Percentiles rank a stretch among this genome's conserved stretches.
Conservation (phyloP, 1,139 yeast species). For the Meyerozyma guilliermondii region DNA sequence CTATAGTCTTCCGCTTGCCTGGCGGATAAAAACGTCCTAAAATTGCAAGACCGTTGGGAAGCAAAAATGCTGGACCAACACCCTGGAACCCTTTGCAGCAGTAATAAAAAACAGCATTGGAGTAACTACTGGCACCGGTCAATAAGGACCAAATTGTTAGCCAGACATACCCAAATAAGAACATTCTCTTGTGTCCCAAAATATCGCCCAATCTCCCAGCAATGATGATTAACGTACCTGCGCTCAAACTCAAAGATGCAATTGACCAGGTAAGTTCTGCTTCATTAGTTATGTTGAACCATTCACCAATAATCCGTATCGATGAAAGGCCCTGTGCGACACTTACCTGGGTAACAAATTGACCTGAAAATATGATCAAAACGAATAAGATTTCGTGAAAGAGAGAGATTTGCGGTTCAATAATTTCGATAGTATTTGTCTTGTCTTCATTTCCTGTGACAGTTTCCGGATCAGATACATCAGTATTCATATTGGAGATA, state of each 20-base stretch:
- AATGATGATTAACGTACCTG: conserved; percentile 10
- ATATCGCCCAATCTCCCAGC: conserved; percentile 12
- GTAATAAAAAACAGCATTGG: conserved; percentile 8
- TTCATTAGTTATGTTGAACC: background rate
- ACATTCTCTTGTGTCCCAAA: conserved; percentile 8
- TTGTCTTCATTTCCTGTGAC: background rate
- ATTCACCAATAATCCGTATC: background rate
- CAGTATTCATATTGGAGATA: background rate
- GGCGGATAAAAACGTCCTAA: conserved; percentile 47
- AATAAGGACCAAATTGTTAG: conserved; percentile 8
- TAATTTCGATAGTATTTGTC: background rate
- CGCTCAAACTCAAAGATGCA: background rate
- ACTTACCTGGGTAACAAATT: background rate
- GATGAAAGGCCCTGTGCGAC: background rate
- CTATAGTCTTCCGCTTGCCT: conserved; percentile 35
- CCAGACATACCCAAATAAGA: conserved; percentile 11
- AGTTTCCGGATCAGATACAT: background rate
- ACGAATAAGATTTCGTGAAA: background rate
- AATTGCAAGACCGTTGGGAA: conserved; percentile 56
- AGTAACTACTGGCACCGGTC: conserved; percentile 8
- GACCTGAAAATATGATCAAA: background rate
- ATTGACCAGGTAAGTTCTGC: background rate
- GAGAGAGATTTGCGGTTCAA: background rate
- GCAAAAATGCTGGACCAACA: conserved; percentile 18
- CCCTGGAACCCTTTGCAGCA: conserved; percentile 12